Evolutionary conservation across 176 grass and related monocot species (phyloP).

Genomic region (Cymbopogon citratus): DNA sequence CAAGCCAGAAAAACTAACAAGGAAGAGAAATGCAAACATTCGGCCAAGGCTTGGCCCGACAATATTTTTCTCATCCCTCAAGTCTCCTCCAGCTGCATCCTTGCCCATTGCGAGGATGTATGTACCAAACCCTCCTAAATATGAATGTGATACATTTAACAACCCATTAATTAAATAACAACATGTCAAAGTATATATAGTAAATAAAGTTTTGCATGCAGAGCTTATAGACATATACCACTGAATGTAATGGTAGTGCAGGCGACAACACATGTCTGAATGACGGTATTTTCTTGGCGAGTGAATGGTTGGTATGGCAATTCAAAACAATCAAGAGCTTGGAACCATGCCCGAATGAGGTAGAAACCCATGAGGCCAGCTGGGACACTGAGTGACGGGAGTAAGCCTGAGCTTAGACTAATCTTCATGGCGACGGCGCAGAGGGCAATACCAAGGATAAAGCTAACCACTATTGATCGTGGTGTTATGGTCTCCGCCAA

Average conservation of each 20-base stretch:
- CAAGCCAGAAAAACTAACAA: slow-evolving; percentile 53
- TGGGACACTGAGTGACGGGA: slow-evolving; percentile 21
- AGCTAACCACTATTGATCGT: slow-evolving; percentile 14
- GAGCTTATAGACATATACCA: background rate
- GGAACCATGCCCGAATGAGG: background rate
- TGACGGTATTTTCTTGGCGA: slow-evolving; percentile 26
- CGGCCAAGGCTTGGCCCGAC: slow-evolving; percentile 31
- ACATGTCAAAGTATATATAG: background rate
- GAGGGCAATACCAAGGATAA: slow-evolving; percentile 4
- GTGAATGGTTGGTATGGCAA: slow-evolving; percentile 19
- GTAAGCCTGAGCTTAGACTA: slow-evolving; percentile 31
- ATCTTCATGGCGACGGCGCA: slow-evolving; percentile 35
- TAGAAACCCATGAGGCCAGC: slow-evolving; percentile 24
- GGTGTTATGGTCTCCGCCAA: slow-evolving; percentile 8
- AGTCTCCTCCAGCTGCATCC: background rate
- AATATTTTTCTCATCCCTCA: background rate
- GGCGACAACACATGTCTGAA: slow-evolving; percentile 26
- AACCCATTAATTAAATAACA: background rate
- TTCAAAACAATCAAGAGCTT: background rate
- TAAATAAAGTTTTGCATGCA: background rate
- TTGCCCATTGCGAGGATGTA: slow-evolving; percentile 26
- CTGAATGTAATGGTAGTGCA: slow-evolving; percentile 25
- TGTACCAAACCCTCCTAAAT: slow-evolving; percentile 20
- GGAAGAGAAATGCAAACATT: slow-evolving; percentile 40
- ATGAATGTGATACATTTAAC: background rate